Percentiles rank a stretch among this genome's conserved stretches.
These are phyloP conservation scores for Euphorbia peplus DNA, from an alignment of 345 rosid species.

Conservation along the genomic window DNA sequence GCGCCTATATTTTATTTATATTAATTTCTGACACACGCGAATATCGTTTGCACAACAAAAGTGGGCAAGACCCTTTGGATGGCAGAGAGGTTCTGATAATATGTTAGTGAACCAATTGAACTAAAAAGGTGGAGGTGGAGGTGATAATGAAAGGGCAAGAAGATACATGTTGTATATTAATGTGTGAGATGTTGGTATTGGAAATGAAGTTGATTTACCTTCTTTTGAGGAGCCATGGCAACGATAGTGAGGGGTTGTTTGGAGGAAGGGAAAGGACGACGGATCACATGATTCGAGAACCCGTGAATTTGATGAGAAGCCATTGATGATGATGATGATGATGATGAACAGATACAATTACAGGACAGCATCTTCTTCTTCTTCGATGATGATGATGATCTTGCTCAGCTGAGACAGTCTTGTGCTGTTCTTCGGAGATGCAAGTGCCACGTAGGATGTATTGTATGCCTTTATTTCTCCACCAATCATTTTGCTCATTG, in stretches of 20 bases:
- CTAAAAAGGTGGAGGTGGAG: too few relatives aligned
- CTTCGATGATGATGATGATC: not conserved
- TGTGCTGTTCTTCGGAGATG: slow-evolving; percentile 1
- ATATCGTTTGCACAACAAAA: too few relatives aligned
- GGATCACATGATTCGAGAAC: too few relatives aligned
- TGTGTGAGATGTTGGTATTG: too few relatives aligned
- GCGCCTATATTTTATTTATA: too few relatives aligned
- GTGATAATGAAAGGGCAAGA: too few relatives aligned
- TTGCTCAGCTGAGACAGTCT: not conserved
- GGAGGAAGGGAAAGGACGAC: slow-evolving; percentile 27
- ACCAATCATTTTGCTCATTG: slow-evolving; percentile 27
- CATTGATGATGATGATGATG: slow-evolving; percentile 38
- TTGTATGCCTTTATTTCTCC: not conserved
- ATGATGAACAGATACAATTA: not conserved
- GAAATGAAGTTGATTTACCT: slow-evolving; percentile 37
- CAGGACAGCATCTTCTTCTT: not conserved
- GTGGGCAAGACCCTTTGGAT: too few relatives aligned
- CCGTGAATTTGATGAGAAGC: slow-evolving; percentile 36
- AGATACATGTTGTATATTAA: too few relatives aligned
- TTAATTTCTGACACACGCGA: too few relatives aligned
- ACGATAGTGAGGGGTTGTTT: slow-evolving; percentile 49
- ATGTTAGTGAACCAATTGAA: too few relatives aligned
- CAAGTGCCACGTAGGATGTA: slow-evolving; percentile 28
- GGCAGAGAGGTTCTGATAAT: too few relatives aligned
- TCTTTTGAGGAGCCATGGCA: slow-evolving; percentile 76